A percentile compares a stretch with the other conserved stretches of the same genome.
Conservation (phyloP, 768 basidiomycete genomes). For the Phanerodontia chrysosporium region DNA sequence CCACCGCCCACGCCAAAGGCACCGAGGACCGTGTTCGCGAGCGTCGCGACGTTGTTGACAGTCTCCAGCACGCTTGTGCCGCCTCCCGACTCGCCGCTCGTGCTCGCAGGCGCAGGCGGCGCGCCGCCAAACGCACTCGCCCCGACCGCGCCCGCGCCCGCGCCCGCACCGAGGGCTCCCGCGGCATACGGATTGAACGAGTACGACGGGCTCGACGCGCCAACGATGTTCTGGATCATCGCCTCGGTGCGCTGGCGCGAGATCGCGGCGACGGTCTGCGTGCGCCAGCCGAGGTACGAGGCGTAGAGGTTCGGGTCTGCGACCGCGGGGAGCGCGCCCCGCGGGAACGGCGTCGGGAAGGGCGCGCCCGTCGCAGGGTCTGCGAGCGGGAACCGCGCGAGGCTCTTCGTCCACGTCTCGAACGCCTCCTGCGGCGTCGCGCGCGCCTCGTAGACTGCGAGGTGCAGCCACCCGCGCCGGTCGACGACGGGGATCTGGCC, state of each 20-base stretch:
- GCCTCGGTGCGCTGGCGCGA: not conserved
- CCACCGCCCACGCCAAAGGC: not conserved
- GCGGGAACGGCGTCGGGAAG: slow-evolving; percentile 6
- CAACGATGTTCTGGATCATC: slow-evolving; percentile 4
- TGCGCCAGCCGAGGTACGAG: not conserved
- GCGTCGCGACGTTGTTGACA: not conserved
- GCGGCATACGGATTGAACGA: not conserved
- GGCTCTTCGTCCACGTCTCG: not conserved
- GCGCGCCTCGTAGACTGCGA: slow-evolving; percentile 1
- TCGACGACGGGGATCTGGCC: slow-evolving; percentile 1
- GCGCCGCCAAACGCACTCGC: not conserved
- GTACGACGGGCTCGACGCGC: too few species aligned
- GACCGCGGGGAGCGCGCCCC: not conserved
- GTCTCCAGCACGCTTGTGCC: not conserved
- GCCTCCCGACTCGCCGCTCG: not conserved
- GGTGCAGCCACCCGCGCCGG: slow-evolving; percentile 7
- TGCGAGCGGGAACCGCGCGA: not conserved
- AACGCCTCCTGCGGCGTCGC: not conserved
- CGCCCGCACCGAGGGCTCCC: not conserved
- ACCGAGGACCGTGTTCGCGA: slow-evolving; percentile 3
- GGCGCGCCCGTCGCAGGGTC: slow-evolving; percentile 1
- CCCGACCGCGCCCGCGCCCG: not conserved
- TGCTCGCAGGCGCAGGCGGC: too few species aligned
- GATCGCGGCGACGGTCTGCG: not conserved
- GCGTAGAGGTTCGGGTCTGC: not conserved